A percentile compares a stretch with the other conserved stretches of the same genome.
Evolutionary conservation across 352 stramenopile species (phyloP).

Genomic region (Thalassiosira tumida): DNA sequence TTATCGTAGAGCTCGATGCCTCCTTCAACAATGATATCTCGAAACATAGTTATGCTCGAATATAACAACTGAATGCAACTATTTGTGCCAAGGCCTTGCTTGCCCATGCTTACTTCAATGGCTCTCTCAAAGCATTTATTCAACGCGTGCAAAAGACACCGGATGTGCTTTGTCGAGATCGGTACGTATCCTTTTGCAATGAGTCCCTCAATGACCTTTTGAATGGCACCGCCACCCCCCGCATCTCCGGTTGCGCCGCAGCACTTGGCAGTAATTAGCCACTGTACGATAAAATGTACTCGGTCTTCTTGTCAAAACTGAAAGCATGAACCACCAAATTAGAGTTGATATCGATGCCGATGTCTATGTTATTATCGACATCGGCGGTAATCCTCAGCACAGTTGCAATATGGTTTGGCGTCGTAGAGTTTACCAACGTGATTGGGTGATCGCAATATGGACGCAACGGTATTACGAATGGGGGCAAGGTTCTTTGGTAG

Average conservation of each 20-base stretch:
- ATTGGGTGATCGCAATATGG: background rate
- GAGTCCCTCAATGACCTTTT: background rate
- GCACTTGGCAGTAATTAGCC: too few species aligned
- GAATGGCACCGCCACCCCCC: background rate
- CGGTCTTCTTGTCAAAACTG: background rate
- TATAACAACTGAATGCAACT: constrained; percentile 4
- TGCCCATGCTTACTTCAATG: background rate
- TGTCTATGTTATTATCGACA: background rate
- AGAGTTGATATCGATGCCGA: background rate
- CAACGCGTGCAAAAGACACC: background rate
- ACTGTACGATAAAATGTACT: too few species aligned
- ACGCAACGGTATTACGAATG: background rate
- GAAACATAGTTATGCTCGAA: background rate
- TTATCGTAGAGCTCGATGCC: background rate
- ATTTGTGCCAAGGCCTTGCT: background rate
- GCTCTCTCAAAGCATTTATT: constrained; percentile 18
- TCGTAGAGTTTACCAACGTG: background rate
- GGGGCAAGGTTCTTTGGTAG: background rate
- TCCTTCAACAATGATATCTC: background rate
- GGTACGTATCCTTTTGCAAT: background rate
- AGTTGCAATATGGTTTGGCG: background rate
- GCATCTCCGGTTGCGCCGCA: constrained; percentile 1
- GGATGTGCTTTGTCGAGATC: background rate
- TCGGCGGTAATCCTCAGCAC: background rate
- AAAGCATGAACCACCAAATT: background rate